A percentile compares a stretch with the other conserved stretches of the same genome.
Evolutionary conservation across 2,329 filamentous ascomycete species (phyloP).

Genomic region (Talaromyces funiculosus): DNA sequence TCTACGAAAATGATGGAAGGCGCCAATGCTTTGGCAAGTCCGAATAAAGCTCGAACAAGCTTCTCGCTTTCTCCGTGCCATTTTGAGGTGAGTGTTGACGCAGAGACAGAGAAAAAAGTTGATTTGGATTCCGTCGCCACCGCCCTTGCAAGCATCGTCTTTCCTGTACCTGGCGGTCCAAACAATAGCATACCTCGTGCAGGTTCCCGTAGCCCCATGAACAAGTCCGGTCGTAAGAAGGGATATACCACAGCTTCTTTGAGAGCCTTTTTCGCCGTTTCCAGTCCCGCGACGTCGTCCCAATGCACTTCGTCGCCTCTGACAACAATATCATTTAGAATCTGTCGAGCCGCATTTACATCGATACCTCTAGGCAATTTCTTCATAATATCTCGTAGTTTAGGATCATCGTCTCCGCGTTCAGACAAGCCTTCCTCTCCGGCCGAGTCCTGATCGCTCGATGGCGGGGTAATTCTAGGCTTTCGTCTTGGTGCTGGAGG

Average conservation of each 20-base stretch:
- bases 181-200: conserved; percentile 94
- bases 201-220: conserved; percentile 90
- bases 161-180: conserved; percentile 94
- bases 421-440: conserved; percentile 46
- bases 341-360: conserved; percentile 75
- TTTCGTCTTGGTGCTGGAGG: conserved; percentile 23
- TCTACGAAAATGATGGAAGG: conserved; percentile 98
- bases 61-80: conserved; percentile 96
- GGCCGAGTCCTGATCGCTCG: conserved; percentile 33
- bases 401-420: conserved; percentile 49
- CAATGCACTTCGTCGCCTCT: conserved; percentile 92
- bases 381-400: conserved; percentile 62
- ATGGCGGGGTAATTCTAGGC: conserved; percentile 42
- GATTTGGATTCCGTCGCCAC: conserved; percentile 92
- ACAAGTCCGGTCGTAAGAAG: conserved; percentile 88
- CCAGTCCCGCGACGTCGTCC: conserved; percentile 86
- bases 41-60: conserved; percentile 85
- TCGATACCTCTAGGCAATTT: conserved; percentile 79
- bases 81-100: conserved; percentile 89
- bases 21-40: conserved; percentile 78
- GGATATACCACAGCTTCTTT: conserved; percentile 97
- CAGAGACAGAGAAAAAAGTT: conserved; percentile 95
- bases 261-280: conserved; percentile 82
- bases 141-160: conserved; percentile 93
- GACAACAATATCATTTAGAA: conserved; percentile 92